These are phyloP conservation scores for Purpureocillium lavendulum DNA, from an alignment of 2,329 filamentous ascomycete genomes.

Conservation along the genomic window DNA sequence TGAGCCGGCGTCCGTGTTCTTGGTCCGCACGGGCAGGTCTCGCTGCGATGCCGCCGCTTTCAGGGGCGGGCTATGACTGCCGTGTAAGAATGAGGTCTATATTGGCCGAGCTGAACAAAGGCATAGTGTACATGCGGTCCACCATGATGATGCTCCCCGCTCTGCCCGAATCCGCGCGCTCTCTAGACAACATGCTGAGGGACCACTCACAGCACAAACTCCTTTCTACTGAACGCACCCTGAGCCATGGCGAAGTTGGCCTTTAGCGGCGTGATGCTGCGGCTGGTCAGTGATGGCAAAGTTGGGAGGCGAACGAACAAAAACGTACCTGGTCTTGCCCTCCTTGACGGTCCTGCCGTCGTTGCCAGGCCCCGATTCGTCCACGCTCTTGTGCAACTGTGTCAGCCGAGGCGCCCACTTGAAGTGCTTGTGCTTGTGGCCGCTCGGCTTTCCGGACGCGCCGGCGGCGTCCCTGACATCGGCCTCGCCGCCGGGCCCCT, in stretches of 20 bases:
- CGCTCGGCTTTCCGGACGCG: constrained; percentile 14
- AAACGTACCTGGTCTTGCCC: constrained; percentile 73
- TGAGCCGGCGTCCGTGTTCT: constrained; percentile 7
- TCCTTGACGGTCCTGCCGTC: constrained; percentile 92
- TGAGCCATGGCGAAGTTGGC: constrained; percentile 83
- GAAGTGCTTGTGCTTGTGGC: constrained; percentile 77
- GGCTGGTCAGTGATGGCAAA: constrained; percentile 1
- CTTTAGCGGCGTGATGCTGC: constrained; percentile 78
- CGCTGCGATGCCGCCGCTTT: constrained; percentile 7
- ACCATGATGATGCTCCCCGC: constrained; percentile 8
- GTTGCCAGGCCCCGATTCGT: constrained; percentile 68
- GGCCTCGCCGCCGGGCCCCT: constrained; percentile 47
- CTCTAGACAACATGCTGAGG: constrained; percentile 9
- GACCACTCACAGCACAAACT: constrained; percentile 75
- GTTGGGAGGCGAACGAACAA: not conserved
- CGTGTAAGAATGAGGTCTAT: constrained; percentile 29
- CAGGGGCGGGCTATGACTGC: constrained; percentile 13
- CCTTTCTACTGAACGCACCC: constrained; percentile 53
- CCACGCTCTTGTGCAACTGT: constrained; percentile 83
- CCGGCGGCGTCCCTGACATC: constrained; percentile 21
- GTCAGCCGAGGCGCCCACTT: constrained; percentile 86
- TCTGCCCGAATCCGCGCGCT: constrained; percentile 2
- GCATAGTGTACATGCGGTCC: constrained; percentile 20
- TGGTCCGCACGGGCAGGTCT: constrained; percentile 13
- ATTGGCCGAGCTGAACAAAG: constrained; percentile 13